Evolutionary conservation across 495 filamentous ascomycete genomes (phyloP), one percentile per base, ranked within the genome.

Genomic region (Tuber aestivum): DNA sequence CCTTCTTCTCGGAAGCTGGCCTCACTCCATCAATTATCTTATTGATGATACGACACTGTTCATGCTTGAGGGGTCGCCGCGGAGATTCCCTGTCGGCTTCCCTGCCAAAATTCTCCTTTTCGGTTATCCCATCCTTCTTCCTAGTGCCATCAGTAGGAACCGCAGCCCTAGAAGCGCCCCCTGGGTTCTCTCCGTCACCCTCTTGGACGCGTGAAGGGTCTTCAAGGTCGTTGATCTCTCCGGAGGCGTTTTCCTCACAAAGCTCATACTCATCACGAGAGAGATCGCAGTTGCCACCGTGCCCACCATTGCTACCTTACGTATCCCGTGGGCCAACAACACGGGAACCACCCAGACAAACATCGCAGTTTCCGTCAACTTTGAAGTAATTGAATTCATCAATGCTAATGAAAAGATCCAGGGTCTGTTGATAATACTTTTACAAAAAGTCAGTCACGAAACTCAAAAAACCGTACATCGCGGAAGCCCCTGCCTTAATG

Each of bases 311-410:
- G 40, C 89, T 86, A 68, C 90, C 88, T 74, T 87, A 83, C 48
- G 85, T 82, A 72, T 85, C 85, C 78, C 90, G 87, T 40, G 87
- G 83, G 72, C 87, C 85, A 77, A 92, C 86, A 72, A 98, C 89
- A 84, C 96, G 97, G 88, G 98, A 98, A 81, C 95, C 95, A 72
- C 94, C 97, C 40, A 99, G 88, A 86, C 90, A 94, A 79, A 99
- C 86, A 74, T 90, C 88, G 87, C 97, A 93, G 70, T 93, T 97
- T 81, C 95, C 95, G 76, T 89, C 89, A 78, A 95, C 94, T 83
- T 91, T 89, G 88, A 99, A 99, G 87, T 91, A 97, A 71, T 95
- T 90, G 70, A 87, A 87, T 87, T 98, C 95, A 79, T 91, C 89
- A 83, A 97, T 92, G 77, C 87, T 87, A 83, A 99, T 87, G 72